A percentile compares a stretch with the other conserved stretches of the same genome.
phyloP scores from a whole-genome alignment of 495 filamentous ascomycete species.

The Aspergillus cavernicola region DNA sequence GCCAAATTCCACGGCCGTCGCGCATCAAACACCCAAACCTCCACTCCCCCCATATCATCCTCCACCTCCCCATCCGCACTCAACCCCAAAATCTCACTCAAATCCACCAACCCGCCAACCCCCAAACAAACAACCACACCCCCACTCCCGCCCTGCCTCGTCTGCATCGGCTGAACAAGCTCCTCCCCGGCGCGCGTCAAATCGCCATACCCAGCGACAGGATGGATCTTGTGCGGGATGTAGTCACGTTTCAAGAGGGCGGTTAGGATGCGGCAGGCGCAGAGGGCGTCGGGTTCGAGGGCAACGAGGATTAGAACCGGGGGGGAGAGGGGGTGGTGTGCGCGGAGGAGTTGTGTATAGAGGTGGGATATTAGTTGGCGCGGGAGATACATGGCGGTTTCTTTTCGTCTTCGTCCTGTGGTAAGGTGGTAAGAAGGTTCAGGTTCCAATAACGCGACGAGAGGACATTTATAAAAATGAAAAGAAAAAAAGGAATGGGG shows the following conservation, averaged over 20 bases:
- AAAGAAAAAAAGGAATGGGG: neutral
- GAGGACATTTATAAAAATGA: constrained; percentile 5
- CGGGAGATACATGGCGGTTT: constrained; percentile 80
- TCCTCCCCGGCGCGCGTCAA: constrained; percentile 72
- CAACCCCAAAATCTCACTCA: constrained; percentile 70
- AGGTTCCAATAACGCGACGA: neutral
- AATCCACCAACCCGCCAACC: constrained; percentile 84
- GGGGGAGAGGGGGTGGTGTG: constrained; percentile 77
- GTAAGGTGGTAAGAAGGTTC: neutral
- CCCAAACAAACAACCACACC: constrained; percentile 90
- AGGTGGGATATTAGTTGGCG: constrained; percentile 82
- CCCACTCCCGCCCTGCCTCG: constrained; percentile 71
- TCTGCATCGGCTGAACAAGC: constrained; percentile 77
- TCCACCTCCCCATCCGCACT: constrained; percentile 50
- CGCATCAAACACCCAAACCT: constrained; percentile 93
- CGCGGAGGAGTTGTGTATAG: constrained; percentile 79
- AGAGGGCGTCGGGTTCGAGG: constrained; percentile 92
- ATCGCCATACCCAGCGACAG: constrained; percentile 88
- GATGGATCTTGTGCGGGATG: constrained; percentile 96
- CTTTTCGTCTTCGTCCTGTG: neutral
- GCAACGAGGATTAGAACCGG: constrained; percentile 91
- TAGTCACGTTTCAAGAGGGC: constrained; percentile 91
- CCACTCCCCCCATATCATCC: constrained; percentile 67
- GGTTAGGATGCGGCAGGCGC: constrained; percentile 91
- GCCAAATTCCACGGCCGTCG: constrained; percentile 90